Base-by-base conservation (phyloP, 208 protist genomes). In the Histomonas meleagridis region DNA sequence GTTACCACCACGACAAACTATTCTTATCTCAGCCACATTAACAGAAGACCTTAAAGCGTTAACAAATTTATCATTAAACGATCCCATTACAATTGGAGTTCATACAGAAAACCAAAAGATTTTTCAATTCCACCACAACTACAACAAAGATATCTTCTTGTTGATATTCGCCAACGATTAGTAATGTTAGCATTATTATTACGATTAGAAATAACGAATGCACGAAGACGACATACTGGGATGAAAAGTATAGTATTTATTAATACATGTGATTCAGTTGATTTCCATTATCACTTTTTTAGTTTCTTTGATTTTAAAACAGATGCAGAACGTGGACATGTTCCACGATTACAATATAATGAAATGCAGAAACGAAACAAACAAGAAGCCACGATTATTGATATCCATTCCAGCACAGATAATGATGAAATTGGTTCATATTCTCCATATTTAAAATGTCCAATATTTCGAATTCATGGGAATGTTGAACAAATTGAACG, bases 401-500 rank as follows among this genome's bases (percentile, higher is more conserved):
- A 35, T 40, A 48, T 38, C 18, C 76, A 18, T 38, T 38, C 16
- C 16, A 57, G 16, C 78, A 49, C 69, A 51, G 49, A 49, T 91
- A 23, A 18, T 23, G 35, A 92, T 86, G 69, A 23, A n/a, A n/a
- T n/a, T n/a, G n/a, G n/a, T n/a, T n/a, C n/a, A n/a, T n/a, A n/a
- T n/a, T n/a, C 40, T 28, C 62, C 76, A 14, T 26, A 57, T 23
- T 43, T 90, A 26, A 53, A 26, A 14, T 55, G 90, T 21, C 40
- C 23, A 38, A 38, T 97, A 43, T 96, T 97, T 93, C 97, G 96
- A 95, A 94, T 98, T 46, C 97, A 98, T 94, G 97, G 97, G 40
- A 96, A 97, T 81, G 96, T 98, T 93, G 96, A 96, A 93, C 97
- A 98, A 93, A 94, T 96, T 10, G 96, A 98, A 90, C 96, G 97